Evolutionary conservation across 345 rosid species (phyloP).

Genomic region (Gossypium herbaceum): DNA sequence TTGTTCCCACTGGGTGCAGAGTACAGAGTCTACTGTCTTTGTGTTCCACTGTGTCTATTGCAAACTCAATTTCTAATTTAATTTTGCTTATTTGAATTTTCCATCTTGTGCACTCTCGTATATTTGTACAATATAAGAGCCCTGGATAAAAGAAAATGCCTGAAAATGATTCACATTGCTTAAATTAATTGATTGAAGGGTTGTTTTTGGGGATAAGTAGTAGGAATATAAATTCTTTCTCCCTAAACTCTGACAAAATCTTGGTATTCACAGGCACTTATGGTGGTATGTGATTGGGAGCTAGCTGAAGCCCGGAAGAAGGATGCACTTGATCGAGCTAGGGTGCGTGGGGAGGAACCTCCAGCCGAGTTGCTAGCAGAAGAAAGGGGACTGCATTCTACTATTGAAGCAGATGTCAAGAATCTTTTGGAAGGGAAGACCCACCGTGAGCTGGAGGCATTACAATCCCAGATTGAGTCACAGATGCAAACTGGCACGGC

Average conservation of each 20-base stretch:
- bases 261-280: conserved; percentile 56
- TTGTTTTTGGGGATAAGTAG: background rate
- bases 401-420: conserved; percentile 78
- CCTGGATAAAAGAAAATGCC: background rate
- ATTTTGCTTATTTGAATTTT: background rate
- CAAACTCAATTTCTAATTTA: background rate
- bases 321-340: conserved; percentile 86
- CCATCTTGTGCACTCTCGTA: no score
- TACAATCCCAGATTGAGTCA: conserved; percentile 64
- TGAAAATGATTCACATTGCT: background rate
- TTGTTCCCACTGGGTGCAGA: background rate
- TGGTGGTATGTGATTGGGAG: conserved; percentile 92
- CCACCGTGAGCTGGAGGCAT: conserved; percentile 59
- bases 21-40: background rate
- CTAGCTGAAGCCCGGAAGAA: conserved; percentile 83
- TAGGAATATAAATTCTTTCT: background rate
- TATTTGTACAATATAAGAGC: background rate
- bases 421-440: conserved; percentile 77
- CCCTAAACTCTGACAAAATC: background rate
- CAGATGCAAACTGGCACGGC: conserved; percentile 89
- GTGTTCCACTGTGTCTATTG: background rate
- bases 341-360: conserved; percentile 92
- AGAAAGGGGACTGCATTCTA: conserved; percentile 89
- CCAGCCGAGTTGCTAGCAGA: conserved; percentile 90
- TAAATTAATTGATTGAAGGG: background rate